phyloP scores from a whole-genome alignment of 305 asterid genomes.

The Fraxinus dipetala region DNA sequence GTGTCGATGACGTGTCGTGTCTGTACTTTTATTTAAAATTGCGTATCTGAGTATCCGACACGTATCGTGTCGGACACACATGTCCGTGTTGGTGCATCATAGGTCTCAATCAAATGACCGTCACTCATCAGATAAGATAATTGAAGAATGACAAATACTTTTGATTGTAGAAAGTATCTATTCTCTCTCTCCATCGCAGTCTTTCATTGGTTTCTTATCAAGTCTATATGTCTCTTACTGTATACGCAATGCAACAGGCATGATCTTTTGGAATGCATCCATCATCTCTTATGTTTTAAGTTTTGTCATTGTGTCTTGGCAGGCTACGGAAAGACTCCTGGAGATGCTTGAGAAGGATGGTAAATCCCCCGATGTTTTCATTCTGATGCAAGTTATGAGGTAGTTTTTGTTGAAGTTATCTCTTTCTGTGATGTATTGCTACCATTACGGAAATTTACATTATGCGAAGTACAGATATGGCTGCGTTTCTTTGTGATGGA shows the following conservation, averaged over 20 bases:
- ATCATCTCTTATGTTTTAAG: conserved; percentile 18
- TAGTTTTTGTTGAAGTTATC: conserved; percentile 23
- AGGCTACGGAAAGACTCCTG: conserved; percentile 73
- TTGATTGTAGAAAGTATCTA: neutral
- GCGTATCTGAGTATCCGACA: too few relatives aligned
- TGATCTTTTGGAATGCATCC: conserved; percentile 4
- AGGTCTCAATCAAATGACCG: neutral
- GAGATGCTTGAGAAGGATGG: conserved; percentile 75
- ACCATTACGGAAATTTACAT: neutral
- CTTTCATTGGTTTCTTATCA: neutral
- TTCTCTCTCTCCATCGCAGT: neutral
- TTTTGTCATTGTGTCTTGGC: conserved; percentile 30
- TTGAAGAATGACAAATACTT: conserved; percentile 4
- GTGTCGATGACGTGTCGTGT: too few relatives aligned
- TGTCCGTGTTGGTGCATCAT: too few relatives aligned
- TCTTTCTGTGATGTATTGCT: neutral
- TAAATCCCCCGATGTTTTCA: conserved; percentile 63
- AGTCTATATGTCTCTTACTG: neutral
- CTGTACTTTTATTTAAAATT: too few relatives aligned
- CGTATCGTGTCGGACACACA: too few relatives aligned
- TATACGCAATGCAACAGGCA: neutral
- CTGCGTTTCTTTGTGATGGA: conserved; percentile 2
- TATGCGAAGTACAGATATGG: neutral
- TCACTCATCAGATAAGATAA: neutral
- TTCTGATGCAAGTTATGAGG: conserved; percentile 78